Base-by-base conservation (phyloP, 495 filamentous ascomycete genomes). In the Trichoderma asperelloides region DNA sequence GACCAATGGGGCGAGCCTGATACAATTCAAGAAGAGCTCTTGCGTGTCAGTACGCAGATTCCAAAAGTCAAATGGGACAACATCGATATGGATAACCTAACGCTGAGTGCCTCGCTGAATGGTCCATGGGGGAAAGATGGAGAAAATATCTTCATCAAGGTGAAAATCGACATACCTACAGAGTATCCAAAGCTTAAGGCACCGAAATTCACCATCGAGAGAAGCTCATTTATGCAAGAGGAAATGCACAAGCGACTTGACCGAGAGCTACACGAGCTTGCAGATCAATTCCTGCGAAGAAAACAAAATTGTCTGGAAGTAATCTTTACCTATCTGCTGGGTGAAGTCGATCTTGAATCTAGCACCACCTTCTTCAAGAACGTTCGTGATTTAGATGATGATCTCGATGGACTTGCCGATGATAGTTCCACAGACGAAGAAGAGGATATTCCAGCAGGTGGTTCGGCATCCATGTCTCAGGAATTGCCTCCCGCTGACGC, bases 361-460 rank as follows among this genome's bases (percentile, higher is more conserved):
- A 93, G 89, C 75, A 87, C 89, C 7, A 84, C 82, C 2, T 89
- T 88, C 76, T 84, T 92, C 67, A 79, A 84, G 30, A 88, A 88
- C 70, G 83, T 86, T 30, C 80, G 79, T 27, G 86, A 86, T 70
- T 70, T 89, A 3, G 89, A 87, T 37, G 86, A 88, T 47, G 87
- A 87, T 64, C 75, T 86, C 28, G 82, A 81, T 62, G 79, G 70
- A 9, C 76, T 86, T 16, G 82, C 79, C 11, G 85, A 86, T 60
- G 86, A 88, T 66, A 91, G 86, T 67, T 96, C 92, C 16, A 96
- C 91, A 71, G 92, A 95, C 66, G 91, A 93, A 68, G 92, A 95
- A 68, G 82, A 80, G 23, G 80, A 82, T 40, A 87, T 89, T 39
- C 81, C 81, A 0, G 55, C 79, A 5, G 79, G 80, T 3, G 80